Conservation (phyloP, 2,329 filamentous ascomycete genomes). For the Diaporthe caulivora region DNA sequence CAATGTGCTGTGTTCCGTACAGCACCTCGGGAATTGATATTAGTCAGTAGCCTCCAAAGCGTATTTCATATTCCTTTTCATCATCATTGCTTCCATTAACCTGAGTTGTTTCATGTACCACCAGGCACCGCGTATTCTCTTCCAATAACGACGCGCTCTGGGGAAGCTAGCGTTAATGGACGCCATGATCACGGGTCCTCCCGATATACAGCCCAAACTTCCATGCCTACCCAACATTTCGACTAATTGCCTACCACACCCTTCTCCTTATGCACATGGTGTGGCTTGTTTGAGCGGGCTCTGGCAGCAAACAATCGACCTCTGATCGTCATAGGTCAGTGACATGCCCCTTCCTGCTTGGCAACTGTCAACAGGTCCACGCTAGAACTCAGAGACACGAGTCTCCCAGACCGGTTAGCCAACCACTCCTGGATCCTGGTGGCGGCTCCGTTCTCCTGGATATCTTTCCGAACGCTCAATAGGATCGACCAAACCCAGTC, state of each 20-base stretch:
- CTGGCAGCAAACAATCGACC: slow-evolving; percentile 28
- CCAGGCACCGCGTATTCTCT: neutral
- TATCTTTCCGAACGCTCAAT: neutral
- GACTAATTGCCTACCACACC: slow-evolving; percentile 10
- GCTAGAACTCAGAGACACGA: slow-evolving; percentile 31
- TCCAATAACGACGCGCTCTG: neutral
- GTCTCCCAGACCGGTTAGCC: slow-evolving; percentile 27
- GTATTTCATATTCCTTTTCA: neutral
- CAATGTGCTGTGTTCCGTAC: neutral
- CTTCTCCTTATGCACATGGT: slow-evolving; percentile 26
- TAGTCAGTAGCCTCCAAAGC: neutral
- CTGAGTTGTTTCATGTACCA: neutral
- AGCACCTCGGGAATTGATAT: neutral
- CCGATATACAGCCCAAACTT: neutral
- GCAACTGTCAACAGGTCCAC: slow-evolving; percentile 8
- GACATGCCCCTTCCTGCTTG: neutral
- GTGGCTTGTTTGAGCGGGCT: slow-evolving; percentile 34
- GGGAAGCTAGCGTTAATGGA: neutral
- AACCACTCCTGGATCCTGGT: slow-evolving; percentile 19
- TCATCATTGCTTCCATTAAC: neutral
- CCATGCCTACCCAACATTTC: neutral
- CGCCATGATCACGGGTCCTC: slow-evolving; percentile 18
- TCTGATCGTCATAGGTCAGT: neutral
- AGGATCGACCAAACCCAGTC: slow-evolving; percentile 6
- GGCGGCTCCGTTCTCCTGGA: neutral